Base-by-base conservation (phyloP, 2,329 filamentous ascomycete species). In the Sordariomycetes sp. region DNA sequence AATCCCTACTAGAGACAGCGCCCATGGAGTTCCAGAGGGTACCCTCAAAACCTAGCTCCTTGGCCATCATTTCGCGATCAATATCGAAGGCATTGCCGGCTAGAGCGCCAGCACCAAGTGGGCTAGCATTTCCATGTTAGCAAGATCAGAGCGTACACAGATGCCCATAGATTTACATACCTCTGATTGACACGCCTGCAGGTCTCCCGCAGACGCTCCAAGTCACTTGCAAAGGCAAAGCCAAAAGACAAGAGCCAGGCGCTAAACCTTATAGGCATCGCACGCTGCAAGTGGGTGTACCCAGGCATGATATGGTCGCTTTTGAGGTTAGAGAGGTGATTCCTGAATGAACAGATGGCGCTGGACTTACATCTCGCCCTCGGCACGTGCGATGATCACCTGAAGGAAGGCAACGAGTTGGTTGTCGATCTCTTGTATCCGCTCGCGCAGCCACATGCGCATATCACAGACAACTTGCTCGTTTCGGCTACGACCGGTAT, bases 281-380 rank as follows among this genome's bases (percentile, higher is more conserved):
- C 85, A 34, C 84, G 79, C 61, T 94, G 86, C 23, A 92, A 63
- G 58, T 94, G 86, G 11, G 86, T 93, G 61, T 94, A 94, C 3
- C 84, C 84, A 2, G 86, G 86, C 82, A 94, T 92, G 49, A 93
- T 56, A 43, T 75, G 68, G 45, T 84, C 79, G 42, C 44, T 45
- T 19, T 33, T 31, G 26, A 39, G 36, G 21, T 39, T 39, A 41
- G 7, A 28, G 32, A 47, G 42, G 21, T 40, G 30, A 34, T 35
- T 31, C 28, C 21, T 15, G 31, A 18, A 26, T 40, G 21, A 29
- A 34, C 39, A 25, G 30, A 23, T 16, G 21, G 27, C 31, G 35
- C 21, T 30, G 21, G 21, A 14, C 40, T 42, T 43, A 44, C 42
- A 88, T 78, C 48, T 92, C 83, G 23, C 66, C 59, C 66, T 86